Conservation (phyloP, 169 alveolate genomes). For the Cryptosporidium felis region DNA sequence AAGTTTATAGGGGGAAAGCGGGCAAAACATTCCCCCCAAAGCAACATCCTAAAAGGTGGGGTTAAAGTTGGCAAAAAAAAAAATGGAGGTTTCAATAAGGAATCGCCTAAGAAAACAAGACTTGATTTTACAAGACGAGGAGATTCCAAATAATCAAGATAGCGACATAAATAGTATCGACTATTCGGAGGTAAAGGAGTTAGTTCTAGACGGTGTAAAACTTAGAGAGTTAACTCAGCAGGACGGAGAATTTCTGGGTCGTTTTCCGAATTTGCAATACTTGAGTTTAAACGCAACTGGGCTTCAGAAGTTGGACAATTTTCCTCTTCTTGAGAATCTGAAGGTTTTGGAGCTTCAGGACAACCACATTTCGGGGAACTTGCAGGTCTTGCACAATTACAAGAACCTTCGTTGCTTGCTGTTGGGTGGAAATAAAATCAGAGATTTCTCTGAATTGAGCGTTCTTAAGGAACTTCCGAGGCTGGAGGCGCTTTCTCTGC, state of each 20-base stretch:
- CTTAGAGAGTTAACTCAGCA: conserved; percentile 77
- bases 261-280: conserved; percentile 80
- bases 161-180: conserved; percentile 45
- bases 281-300: conserved; percentile 89
- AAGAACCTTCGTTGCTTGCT: conserved; percentile 86
- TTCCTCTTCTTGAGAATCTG: conserved; percentile 84
- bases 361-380: conserved; percentile 81
- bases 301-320: conserved; percentile 79
- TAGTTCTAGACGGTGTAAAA: conserved; percentile 86
- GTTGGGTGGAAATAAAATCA: conserved; percentile 84
- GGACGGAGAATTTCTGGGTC: conserved; percentile 82
- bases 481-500: conserved; percentile 84
- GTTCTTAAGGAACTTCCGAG: conserved; percentile 67
- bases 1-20: no score
- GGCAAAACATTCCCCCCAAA: no score
- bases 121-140: conserved; percentile 65
- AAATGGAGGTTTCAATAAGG: conserved; percentile 64
- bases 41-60: no score
- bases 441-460: conserved; percentile 1
- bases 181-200: conserved; percentile 73
- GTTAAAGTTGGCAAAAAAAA: background rate
- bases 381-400: conserved; percentile 81
- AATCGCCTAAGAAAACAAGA: conserved; percentile 70
- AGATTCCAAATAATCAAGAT: conserved; percentile 34
- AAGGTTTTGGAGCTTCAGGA: conserved; percentile 87